A percentile compares a stretch with the other conserved stretches of the same genome.
These are phyloP conservation scores for Sugiyamaella lignohabitans DNA, from an alignment of 805 yeast genomes.

Conservation along the genomic window DNA sequence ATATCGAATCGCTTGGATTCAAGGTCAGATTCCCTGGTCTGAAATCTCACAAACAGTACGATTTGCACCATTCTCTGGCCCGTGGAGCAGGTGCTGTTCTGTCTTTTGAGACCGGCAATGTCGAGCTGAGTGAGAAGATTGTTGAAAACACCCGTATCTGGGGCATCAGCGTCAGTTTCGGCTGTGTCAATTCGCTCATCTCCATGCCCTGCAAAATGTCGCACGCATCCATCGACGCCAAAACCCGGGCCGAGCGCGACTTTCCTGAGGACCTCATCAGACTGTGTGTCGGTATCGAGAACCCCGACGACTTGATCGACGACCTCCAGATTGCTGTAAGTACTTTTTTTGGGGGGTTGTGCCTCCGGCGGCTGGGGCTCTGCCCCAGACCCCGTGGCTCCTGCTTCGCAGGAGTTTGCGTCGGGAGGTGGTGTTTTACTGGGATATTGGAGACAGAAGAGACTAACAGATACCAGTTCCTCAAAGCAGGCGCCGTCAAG, in stretches of 20 bases:
- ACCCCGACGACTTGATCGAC: slow-evolving; percentile 68
- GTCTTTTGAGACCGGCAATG: slow-evolving; percentile 79
- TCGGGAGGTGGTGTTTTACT: no score
- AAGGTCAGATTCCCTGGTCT: slow-evolving; percentile 84
- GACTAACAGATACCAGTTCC: background rate
- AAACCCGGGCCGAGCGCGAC: slow-evolving; percentile 78
- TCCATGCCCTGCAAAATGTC: slow-evolving; percentile 96
- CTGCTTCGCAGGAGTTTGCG: no score
- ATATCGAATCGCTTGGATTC: slow-evolving; percentile 60
- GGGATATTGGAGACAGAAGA: no score
- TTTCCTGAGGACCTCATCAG: slow-evolving; percentile 90
- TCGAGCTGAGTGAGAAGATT: slow-evolving; percentile 57
- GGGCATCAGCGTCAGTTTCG: slow-evolving; percentile 89
- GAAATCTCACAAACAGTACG: slow-evolving; percentile 72
- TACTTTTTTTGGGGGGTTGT: background rate
- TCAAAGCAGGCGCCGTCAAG: slow-evolving; percentile 18
- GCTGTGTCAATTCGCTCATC: slow-evolving; percentile 86
- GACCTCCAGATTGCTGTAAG: slow-evolving; percentile 68
- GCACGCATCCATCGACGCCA: slow-evolving; percentile 91
- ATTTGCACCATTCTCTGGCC: slow-evolving; percentile 67
- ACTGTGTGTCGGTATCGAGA: slow-evolving; percentile 87
- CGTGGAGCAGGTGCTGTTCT: slow-evolving; percentile 86
- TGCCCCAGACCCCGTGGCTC: no score
- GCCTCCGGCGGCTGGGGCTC: no score
- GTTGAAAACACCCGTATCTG: slow-evolving; percentile 72